Percentiles rank a stretch among this genome's conserved stretches.
These are phyloP conservation scores for Gonium pectorale DNA, from an alignment of 139 green algal genomes.

Conservation along the genomic window DNA sequence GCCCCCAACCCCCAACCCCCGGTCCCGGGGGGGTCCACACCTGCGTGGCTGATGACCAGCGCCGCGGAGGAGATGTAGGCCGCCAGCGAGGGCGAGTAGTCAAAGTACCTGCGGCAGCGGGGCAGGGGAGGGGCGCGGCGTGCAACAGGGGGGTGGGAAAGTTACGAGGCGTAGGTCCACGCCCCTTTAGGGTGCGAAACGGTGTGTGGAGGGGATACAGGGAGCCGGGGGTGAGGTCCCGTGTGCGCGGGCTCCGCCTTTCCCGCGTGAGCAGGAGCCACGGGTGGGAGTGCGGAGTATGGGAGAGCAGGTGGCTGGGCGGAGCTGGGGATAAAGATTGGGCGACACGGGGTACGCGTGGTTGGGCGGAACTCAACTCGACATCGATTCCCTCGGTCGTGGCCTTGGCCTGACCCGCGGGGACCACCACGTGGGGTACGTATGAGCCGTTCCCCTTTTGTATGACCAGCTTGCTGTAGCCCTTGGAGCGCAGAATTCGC, in stretches of 20 bases:
- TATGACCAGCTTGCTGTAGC: slow-evolving; percentile 79
- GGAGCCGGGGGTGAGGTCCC: too few species aligned
- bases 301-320: neutral
- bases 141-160: neutral
- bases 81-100: slow-evolving; percentile 75
- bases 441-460: slow-evolving; percentile 72
- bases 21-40: neutral
- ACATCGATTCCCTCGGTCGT: slow-evolving; percentile 63
- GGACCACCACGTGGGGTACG: slow-evolving; percentile 57
- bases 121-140: neutral
- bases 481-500: slow-evolving; percentile 51
- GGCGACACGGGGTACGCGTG: too few species aligned
- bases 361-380: too few species aligned
- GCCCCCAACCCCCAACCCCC: too few species aligned
- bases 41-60: slow-evolving; percentile 88
- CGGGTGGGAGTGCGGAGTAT: too few species aligned
- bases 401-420: slow-evolving; percentile 36
- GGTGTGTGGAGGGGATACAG: too few species aligned
- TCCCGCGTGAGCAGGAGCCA: too few species aligned
- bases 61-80: slow-evolving; percentile 64
- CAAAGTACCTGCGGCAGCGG: slow-evolving; percentile 67
- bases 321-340: too few species aligned
- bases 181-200: too few species aligned
- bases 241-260: too few species aligned
- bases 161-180: too few species aligned